Base-by-base conservation (phyloP, 1,284 basidiomycete species). In the Limonomyces culmigenus region DNA sequence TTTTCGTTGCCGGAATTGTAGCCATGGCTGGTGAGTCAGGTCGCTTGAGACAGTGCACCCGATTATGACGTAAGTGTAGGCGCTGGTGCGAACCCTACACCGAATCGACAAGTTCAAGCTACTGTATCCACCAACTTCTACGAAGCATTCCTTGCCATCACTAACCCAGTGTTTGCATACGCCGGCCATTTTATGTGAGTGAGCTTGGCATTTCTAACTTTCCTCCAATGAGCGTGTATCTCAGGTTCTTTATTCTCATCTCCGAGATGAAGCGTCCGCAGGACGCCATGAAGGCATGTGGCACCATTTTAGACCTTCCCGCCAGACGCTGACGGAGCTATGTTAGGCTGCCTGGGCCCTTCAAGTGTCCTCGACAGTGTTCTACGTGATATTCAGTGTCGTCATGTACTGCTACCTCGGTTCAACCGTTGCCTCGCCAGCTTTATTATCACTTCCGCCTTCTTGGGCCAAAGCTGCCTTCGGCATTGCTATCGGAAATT, bases 341-440 rank as follows among this genome's bases (percentile, higher is more conserved):
- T 10, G 29, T 25, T 32, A 65, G 66, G 61, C 67, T 14, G 67
- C 67, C 5, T 68, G 61, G 60, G 59, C 56, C 32, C 53, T 71
- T 3, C 69, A 70, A 51, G 60, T 51, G 1, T 70, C 68, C 37
- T 48, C 68, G 0, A 70, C 69, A 4, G 37, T 55, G 16, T 65
- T 65, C 48, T 70, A 71, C 41, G 47, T 51, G 2, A 43, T 65
- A 12, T 69, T 68, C 46, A 56, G 60, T 36, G 52, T 74, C 14
- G 62, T 75, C 4, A 53, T 70, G 27, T 68, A 72, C 43, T 58
- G 66, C 3, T 77, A 74, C 48, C 58, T 72, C 39, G 73, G 74
- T 13, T 63, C 62, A 35, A 62, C 62, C 3, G 68, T 74, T 31
- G 59, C 59, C 29, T 69, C 71, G 0, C 71, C 70, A 2, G 65